Evolutionary conservation across 495 filamentous ascomycete genomes (phyloP), one percentile per base, ranked within the genome.

Genomic region (Rostrohypoxylon terebratum): DNA sequence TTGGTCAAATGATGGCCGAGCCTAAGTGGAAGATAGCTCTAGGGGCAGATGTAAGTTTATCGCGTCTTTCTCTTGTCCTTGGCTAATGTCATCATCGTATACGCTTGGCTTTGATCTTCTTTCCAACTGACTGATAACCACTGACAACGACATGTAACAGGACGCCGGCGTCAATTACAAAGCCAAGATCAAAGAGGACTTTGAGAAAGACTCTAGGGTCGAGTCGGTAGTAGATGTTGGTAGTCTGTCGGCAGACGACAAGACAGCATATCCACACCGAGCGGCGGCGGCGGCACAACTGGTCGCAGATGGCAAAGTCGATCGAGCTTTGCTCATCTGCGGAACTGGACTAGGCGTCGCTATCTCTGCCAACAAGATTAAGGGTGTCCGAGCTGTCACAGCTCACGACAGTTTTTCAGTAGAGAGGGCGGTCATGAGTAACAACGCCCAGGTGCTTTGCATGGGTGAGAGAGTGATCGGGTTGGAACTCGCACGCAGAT

Each of bases 371-470:
- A 96, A 96, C 84, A 95, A 95, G 79, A 91, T 95, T 62, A 91
- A 89, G 60, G 93, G 93, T 16, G 89, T 96, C 69, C 85, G 93
- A 45, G 93, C 93, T 18, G 93, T 96, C 36, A 96, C 93, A 34
- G 93, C 93, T 7, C 93, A 96, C 81, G 93, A 96, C 80, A 89
- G 88, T 59, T 96, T 93, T 83, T 90, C 87, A 51, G 92, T 96
- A 45, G 93, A 96, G 85, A 83, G 92, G 51, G 90, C 91, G 13
- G 88, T 95, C 14, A 81, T 94, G 74, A 93, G 91, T 83, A 95
- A 95, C 81, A 90, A 96, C 80, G 92, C 92, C 23, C 93, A 96
- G 80, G 93, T 96, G 40, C 86, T 96, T 28, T 96, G 93, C 81
- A 91, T 96, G 86, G 93, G 93, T 1, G 91, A 96, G 84, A 84